Percentiles rank a stretch among this genome's conserved stretches.
These are phyloP conservation scores for Sesbania bispinosa DNA, from an alignment of 306 rosid species.

Conservation along the genomic window DNA sequence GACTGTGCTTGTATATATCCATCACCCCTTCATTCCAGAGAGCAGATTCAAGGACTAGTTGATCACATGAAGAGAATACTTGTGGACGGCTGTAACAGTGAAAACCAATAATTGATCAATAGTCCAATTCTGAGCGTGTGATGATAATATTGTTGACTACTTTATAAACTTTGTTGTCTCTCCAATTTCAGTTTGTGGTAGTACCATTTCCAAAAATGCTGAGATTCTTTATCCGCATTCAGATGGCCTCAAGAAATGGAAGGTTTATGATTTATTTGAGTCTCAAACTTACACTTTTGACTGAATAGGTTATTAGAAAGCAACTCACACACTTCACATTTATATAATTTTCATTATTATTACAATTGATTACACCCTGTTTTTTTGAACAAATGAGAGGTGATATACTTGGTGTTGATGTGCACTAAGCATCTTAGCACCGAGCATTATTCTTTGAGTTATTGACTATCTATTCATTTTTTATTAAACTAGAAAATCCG, in stretches of 20 bases:
- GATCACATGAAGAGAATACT: constrained; percentile 72
- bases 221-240: background rate
- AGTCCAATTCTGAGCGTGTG: background rate
- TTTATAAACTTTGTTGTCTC: background rate
- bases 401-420: background rate
- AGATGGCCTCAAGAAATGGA: background rate
- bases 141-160: background rate
- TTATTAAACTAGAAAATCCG: too few relatives aligned
- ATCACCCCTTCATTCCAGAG: constrained; percentile 75
- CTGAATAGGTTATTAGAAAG: background rate
- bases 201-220: background rate
- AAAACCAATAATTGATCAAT: constrained; percentile 29
- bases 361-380: background rate
- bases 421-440: background rate
- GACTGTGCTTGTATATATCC: constrained; percentile 73
- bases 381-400: background rate
- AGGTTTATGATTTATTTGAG: constrained; percentile 5
- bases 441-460: too few relatives aligned
- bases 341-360: too few relatives aligned
- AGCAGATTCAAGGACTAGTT: constrained; percentile 64
- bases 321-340: background rate
- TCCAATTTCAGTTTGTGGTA: constrained; percentile 6
- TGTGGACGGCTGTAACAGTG: constrained; percentile 39
- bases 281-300: background rate
- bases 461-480: too few relatives aligned